Evolutionary conservation across 495 filamentous ascomycete genomes (phyloP).

Genomic region (Podospora sp.): DNA sequence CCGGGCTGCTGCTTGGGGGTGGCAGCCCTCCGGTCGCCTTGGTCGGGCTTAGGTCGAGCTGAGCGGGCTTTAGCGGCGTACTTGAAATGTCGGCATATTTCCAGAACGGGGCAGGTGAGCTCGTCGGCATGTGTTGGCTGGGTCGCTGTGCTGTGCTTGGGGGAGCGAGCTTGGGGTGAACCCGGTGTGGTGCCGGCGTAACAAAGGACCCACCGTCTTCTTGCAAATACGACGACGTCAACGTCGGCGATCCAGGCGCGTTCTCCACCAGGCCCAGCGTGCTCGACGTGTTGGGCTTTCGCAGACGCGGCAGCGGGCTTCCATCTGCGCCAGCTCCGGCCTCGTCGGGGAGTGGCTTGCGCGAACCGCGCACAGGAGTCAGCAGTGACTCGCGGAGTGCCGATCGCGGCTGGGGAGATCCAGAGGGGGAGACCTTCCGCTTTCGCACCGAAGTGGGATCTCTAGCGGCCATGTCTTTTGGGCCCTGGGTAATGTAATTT

Average conservation of each 20-base stretch:
- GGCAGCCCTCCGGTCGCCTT: conserved; percentile 50
- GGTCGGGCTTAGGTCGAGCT: conserved; percentile 57
- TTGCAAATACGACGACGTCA: conserved; percentile 64
- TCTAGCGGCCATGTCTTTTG: conserved; percentile 48
- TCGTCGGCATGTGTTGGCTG: conserved; percentile 92
- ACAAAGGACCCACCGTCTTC: conserved; percentile 63
- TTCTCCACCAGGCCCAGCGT: conserved; percentile 62
- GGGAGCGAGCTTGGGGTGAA: conserved; percentile 80
- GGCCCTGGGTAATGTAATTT: conserved; percentile 52
- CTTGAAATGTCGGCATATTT: conserved; percentile 76
- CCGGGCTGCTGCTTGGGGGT: conserved; percentile 69
- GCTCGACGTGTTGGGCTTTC: conserved; percentile 48
- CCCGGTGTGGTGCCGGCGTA: conserved; percentile 82
- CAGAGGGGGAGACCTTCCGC: conserved; percentile 53
- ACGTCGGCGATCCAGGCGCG: conserved; percentile 65
- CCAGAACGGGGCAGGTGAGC: conserved; percentile 97
- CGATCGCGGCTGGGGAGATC: conserved; percentile 50
- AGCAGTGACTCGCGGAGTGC: conserved; percentile 52
- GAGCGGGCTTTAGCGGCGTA: conserved; percentile 71
- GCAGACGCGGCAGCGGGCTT: conserved; percentile 55
- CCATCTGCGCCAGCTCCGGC: conserved; percentile 49
- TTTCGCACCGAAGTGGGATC: conserved; percentile 49
- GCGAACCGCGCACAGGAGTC: conserved; percentile 63
- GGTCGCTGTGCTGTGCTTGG: conserved; percentile 88
- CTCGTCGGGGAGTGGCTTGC: conserved; percentile 52